phyloP scores from a whole-genome alignment of 768 basidiomycete genomes.

The Kwoniella bestiolae region DNA sequence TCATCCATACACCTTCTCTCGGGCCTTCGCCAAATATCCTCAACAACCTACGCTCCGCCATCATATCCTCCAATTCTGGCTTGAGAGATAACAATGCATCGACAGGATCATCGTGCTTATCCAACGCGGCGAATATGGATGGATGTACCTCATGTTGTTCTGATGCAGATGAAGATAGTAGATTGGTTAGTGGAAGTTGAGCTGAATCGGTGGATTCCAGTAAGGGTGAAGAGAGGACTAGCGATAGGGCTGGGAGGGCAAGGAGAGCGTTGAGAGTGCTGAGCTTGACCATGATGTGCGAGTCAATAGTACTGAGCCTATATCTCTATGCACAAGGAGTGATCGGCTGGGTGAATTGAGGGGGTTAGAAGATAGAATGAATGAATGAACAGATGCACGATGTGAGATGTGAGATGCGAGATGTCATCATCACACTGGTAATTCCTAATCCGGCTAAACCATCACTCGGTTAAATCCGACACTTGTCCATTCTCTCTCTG shows the following conservation, averaged over 20 bases:
- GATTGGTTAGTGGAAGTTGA: conserved; percentile 17
- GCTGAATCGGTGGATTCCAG: neutral
- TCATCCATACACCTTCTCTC: conserved; percentile 30
- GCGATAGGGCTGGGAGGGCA: neutral
- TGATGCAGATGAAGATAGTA: neutral
- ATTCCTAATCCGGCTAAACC: neutral
- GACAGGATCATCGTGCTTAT: conserved; percentile 28
- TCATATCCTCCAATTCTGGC: conserved; percentile 20
- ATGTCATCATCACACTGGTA: neutral
- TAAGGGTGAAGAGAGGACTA: neutral
- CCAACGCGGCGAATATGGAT: conserved; percentile 14
- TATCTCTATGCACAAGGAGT: neutral
- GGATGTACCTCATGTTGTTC: conserved; percentile 13
- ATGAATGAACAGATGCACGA: neutral
- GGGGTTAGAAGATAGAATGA: neutral
- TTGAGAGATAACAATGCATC: conserved; percentile 21
- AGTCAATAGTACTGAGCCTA: neutral
- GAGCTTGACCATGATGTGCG: neutral
- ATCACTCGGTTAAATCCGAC: neutral
- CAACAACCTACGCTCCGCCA: conserved; percentile 30
- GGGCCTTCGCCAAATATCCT: conserved; percentile 17
- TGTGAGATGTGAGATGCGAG: neutral
- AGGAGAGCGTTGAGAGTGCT: neutral
- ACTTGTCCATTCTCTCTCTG: no score
- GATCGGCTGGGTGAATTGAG: neutral